Evolutionary conservation across 208 protist species (phyloP).

Genomic region (Acanthamoeba polyphaga): DNA sequence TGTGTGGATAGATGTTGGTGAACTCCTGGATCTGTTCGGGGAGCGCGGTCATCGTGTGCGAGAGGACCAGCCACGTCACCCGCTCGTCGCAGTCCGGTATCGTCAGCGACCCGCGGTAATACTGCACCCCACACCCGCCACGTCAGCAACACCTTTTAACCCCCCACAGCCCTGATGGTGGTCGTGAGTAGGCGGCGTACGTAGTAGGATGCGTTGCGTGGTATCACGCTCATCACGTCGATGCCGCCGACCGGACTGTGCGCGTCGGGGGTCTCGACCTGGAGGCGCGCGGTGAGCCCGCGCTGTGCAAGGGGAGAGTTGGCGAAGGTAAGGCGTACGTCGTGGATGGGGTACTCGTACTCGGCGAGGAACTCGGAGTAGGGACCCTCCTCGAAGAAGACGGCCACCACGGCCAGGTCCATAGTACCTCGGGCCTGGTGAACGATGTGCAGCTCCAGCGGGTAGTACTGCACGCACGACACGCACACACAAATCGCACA

Average conservation of each 20-base stretch:
- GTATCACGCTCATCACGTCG: constrained; percentile 12
- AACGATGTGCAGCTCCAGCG: constrained; percentile 4
- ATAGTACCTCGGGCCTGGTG: constrained; percentile 14
- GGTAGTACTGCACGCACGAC: not conserved
- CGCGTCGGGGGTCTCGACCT: not conserved
- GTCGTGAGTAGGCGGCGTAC: not conserved
- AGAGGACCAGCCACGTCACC: constrained; percentile 20
- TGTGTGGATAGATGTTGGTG: not conserved
- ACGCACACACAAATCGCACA: not conserved
- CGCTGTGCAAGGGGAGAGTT: no score
- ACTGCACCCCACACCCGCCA: not conserved
- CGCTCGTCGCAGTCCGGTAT: constrained; percentile 28
- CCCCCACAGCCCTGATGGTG: no score
- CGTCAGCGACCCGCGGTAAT: not conserved
- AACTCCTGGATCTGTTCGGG: constrained; percentile 31
- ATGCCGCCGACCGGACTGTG: not conserved
- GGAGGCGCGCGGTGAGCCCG: not conserved
- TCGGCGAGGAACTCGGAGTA: constrained; percentile 38
- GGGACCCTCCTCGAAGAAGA: constrained; percentile 32
- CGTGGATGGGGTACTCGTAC: constrained; percentile 33
- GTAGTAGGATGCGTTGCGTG: constrained; percentile 9
- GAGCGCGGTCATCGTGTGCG: constrained; percentile 6
- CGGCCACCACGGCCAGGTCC: not conserved
- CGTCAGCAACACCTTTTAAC: not conserved
- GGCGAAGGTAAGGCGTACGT: not conserved